These are phyloP conservation scores for Nannizziopsis barbatae DNA, from an alignment of 2,329 filamentous ascomycete species.

Conservation along the genomic window DNA sequence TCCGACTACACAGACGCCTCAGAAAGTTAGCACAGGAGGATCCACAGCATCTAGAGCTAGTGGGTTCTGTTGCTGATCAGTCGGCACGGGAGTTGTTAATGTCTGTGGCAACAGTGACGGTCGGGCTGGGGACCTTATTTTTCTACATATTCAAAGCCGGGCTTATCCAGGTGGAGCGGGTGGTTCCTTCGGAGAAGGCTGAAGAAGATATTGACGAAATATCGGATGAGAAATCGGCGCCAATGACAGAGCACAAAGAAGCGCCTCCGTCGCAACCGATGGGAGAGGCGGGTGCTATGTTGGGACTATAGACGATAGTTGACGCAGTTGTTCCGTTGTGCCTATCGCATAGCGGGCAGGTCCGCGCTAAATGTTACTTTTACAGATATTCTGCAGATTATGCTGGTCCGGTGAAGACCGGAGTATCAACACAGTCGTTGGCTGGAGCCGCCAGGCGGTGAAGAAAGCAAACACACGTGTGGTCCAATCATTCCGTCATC, in stretches of 20 bases:
- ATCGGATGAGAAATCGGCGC: slow-evolving; percentile 5
- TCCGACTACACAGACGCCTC: slow-evolving; percentile 29
- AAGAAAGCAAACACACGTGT: too few relatives aligned
- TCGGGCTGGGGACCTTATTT: slow-evolving; percentile 26
- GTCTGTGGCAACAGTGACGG: slow-evolving; percentile 28
- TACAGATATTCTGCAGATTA: too few relatives aligned
- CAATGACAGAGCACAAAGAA: not conserved
- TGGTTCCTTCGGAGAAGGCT: not conserved
- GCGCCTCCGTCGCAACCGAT: not conserved
- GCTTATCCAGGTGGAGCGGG: slow-evolving; percentile 9
- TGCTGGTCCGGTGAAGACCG: too few relatives aligned
- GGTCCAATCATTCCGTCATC: too few relatives aligned
- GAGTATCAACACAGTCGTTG: too few relatives aligned
- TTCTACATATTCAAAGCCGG: slow-evolving; percentile 30
- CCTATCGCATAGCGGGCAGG: not conserved
- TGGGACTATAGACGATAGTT: slow-evolving; percentile 1
- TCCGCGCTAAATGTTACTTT: too few relatives aligned
- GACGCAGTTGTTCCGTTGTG: not conserved
- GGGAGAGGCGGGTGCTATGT: slow-evolving; percentile 11
- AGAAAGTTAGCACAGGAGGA: slow-evolving; percentile 25
- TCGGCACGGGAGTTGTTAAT: slow-evolving; percentile 27
- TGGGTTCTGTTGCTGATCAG: slow-evolving; percentile 20
- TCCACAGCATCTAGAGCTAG: slow-evolving; percentile 20
- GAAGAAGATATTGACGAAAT: slow-evolving; percentile 7
- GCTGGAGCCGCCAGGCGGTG: too few relatives aligned